Conservation (phyloP, 2,329 filamentous ascomycete genomes). For the Leptographium radiaticola region DNA sequence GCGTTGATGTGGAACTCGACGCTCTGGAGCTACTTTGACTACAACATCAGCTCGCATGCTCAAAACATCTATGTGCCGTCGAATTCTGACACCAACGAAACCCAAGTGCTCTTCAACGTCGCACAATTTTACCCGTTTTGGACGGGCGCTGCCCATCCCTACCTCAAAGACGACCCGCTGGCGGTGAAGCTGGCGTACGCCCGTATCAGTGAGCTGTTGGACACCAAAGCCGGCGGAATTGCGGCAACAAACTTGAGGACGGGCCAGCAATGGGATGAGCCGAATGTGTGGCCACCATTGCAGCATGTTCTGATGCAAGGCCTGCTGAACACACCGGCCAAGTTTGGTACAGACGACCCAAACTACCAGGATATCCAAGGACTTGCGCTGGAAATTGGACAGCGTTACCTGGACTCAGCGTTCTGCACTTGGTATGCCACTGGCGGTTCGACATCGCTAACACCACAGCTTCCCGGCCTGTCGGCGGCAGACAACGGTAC, state of each 20-base stretch:
- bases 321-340: slow-evolving; percentile 44
- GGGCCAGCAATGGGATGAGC: slow-evolving; percentile 57
- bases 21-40: slow-evolving; percentile 54
- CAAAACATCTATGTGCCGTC: slow-evolving; percentile 41
- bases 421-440: slow-evolving; percentile 61
- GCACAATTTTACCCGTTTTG: slow-evolving; percentile 58
- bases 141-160: slow-evolving; percentile 47
- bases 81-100: slow-evolving; percentile 34
- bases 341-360: slow-evolving; percentile 38
- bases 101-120: slow-evolving; percentile 44
- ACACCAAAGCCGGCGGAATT: slow-evolving; percentile 40
- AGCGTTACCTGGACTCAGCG: slow-evolving; percentile 53
- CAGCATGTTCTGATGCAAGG: slow-evolving; percentile 52
- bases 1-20: slow-evolving; percentile 51
- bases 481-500: slow-evolving; percentile 33
- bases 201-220: slow-evolving; percentile 39
- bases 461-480: slow-evolving; percentile 35
- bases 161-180: slow-evolving; percentile 44
- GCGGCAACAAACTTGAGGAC: slow-evolving; percentile 48
- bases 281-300: slow-evolving; percentile 57
- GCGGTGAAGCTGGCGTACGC: slow-evolving; percentile 41
- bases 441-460: slow-evolving; percentile 43
- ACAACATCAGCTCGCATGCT: slow-evolving; percentile 45
- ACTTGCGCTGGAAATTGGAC: slow-evolving; percentile 44
- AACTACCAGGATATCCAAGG: slow-evolving; percentile 39